Base-by-base conservation (phyloP, 768 basidiomycete genomes). In the Tricholoma furcatifolium region DNA sequence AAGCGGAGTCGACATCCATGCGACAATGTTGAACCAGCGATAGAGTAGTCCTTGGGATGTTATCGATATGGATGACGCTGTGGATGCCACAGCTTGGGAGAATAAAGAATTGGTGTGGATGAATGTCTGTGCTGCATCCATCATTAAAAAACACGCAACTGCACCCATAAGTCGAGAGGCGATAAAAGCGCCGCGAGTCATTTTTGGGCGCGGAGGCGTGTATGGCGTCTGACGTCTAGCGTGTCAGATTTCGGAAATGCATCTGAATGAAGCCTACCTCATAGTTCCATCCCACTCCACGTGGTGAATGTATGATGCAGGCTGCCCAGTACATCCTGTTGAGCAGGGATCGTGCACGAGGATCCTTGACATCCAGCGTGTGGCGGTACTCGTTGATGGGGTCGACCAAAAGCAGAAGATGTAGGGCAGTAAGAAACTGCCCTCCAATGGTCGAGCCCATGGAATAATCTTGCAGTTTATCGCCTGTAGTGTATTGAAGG, bases 251-350 rank as follows among this genome's bases (percentile, higher is more conserved):
- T n/a, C n/a, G n/a, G n/a, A n/a, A n/a, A n/a, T n/a, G n/a, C n/a
- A n/a, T n/a, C n/a, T 43, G 50, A 49, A 53, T 47, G 12, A 21
- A n/a, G n/a, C n/a, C n/a, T n/a, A 62, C 61, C 44, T 60, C 48
- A 32, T 57, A 57, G 44, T 59, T 61, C 58, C 57, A 64, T 31
- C 63, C 54, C 35, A 64, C 49, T 8, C 59, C 57, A 45, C 64
- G 59, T 7, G 51, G 55, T 17, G 51, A 58, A 21, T 43, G 40
- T 20, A 52, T 46, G 14, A 62, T 41, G 44, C 53, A 51, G 23
- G 31, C 40, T 3, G 61, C 36, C 63, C 63, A 65, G 21, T 50
- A 47, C 14, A 59, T 12, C 27, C 61, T 56, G 34, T 53, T 39
- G 59, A 38, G 7, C 35, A 50, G 8, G 55, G 21, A 3, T 41